Percentiles rank a stretch among this genome's conserved stretches.
phyloP scores from a whole-genome alignment of 768 basidiomycete species.

The Rhodosporidiobolus odoratus region DNA sequence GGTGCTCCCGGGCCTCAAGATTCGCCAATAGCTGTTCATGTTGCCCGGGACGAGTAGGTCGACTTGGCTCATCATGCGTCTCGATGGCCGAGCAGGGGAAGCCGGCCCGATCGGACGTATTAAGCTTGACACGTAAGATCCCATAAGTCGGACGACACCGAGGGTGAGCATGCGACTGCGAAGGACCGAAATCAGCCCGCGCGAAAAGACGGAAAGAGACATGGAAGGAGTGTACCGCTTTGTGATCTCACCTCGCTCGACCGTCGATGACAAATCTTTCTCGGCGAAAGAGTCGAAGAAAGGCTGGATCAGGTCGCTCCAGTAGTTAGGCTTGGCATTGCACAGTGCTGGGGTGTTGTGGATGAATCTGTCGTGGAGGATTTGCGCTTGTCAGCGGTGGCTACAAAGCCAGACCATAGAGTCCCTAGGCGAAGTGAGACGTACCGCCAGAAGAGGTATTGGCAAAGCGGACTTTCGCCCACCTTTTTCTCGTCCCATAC shows the following conservation, averaged over 20 bases:
- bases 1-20: neutral
- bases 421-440: neutral
- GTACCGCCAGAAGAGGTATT: constrained; percentile 35
- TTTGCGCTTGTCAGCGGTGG: neutral
- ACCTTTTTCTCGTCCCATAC: constrained; percentile 5
- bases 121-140: constrained; percentile 29
- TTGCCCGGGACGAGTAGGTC: constrained; percentile 30
- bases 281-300: constrained; percentile 38
- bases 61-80: constrained; percentile 10
- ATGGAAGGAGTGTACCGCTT: constrained; percentile 19
- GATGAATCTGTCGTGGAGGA: constrained; percentile 20
- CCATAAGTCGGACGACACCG: constrained; percentile 35
- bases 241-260: constrained; percentile 33
- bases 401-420: neutral
- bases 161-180: constrained; percentile 33
- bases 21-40: constrained; percentile 29
- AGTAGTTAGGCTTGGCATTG: constrained; percentile 27
- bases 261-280: constrained; percentile 24
- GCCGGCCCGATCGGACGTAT: neutral
- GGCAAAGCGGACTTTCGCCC: constrained; percentile 15
- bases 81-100: constrained; percentile 15
- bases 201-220: neutral
- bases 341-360: constrained; percentile 21
- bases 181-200: no score
- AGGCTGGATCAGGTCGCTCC: constrained; percentile 29